Evolutionary conservation across 108 stramenopile species (phyloP), one percentile per base, ranked within the genome.

Genomic region (Cyclostephanos tholiformis): DNA sequence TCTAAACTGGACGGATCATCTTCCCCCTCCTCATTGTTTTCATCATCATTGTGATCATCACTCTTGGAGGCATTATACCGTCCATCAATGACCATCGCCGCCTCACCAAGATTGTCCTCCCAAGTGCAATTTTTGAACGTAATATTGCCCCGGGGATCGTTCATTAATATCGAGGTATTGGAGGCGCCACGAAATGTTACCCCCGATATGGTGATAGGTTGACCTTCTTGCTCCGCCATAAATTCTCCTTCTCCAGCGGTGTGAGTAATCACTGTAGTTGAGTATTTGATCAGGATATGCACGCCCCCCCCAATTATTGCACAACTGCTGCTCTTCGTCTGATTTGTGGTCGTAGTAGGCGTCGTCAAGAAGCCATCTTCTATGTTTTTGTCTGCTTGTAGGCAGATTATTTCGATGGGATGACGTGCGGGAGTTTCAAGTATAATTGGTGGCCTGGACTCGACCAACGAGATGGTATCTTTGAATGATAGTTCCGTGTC

Each of bases 111-210:
- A 30, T 74, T 80, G 22, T 58, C 29, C n/a, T 65, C 29, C 60
- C 67, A 80, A 16, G 35, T 27, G 41, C 80, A 74, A 19, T 58
- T 55, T 11, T 74, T 67, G 63, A 80, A 74, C 11, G 32, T n/a
- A 25, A 74, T 65, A 16, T 59, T 68, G 26, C 80, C 80, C 2
- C 73, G 61, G 17, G 80, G 80, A 74, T 80, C 80, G 52, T 80
- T 56, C 80, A 80, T 74, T 4, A 73, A 25, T 22, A 80, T 56
- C 16, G 69, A 71, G 12, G 80, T 32, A 35, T 68, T 30, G 4
- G 44, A 35, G 17, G 80, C 72, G 10, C 51, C 20, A 19, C 62
- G 69, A 43, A 80, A 80, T 9, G 63, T 52, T 4, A 80, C 65
- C 32, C 80, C 80, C 55, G 20, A 39, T 5, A 80, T 30, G 4